Evolutionary conservation across 2,329 filamentous ascomycete species (phyloP).

Genomic region (Arthroderma sp.): DNA sequence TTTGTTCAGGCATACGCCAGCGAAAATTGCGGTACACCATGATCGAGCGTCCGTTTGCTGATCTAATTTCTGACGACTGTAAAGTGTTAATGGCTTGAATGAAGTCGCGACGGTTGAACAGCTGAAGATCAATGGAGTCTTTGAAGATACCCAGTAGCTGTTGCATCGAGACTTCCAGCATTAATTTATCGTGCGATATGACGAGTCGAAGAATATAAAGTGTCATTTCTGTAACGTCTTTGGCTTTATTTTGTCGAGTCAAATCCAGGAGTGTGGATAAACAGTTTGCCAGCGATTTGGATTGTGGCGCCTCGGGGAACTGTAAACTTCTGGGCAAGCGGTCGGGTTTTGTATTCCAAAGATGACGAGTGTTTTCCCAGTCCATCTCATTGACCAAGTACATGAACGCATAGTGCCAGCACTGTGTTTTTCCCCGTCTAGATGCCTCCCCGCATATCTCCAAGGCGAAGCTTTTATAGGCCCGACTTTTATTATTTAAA

Average conservation of each 20-base stretch:
- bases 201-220: conserved; percentile 20
- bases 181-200: conserved; percentile 19
- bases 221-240: conserved; percentile 11
- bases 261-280: conserved; percentile 17
- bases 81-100: conserved; percentile 22
- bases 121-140: conserved; percentile 2
- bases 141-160: conserved; percentile 23
- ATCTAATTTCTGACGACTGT: conserved; percentile 19
- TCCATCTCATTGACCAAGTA: conserved; percentile 22
- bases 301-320: conserved; percentile 8
- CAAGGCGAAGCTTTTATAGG: conserved; percentile 24
- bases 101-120: conserved; percentile 17
- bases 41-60: conserved; percentile 22
- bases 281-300: conserved; percentile 13
- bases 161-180: conserved; percentile 21
- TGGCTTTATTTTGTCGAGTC: background rate
- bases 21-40: conserved; percentile 34
- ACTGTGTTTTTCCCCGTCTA: conserved; percentile 16
- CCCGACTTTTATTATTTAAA: conserved; percentile 28
- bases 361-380: conserved; percentile 23
- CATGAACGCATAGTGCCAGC: conserved; percentile 24
- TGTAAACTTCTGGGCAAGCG: background rate
- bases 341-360: conserved; percentile 22
- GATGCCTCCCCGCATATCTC: conserved; percentile 33
- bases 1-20: conserved; percentile 20